Percentiles rank a stretch among this genome's conserved stretches.
phyloP scores from a whole-genome alignment of 2,329 filamentous ascomycete genomes.

The Diplodia intermedia region DNA sequence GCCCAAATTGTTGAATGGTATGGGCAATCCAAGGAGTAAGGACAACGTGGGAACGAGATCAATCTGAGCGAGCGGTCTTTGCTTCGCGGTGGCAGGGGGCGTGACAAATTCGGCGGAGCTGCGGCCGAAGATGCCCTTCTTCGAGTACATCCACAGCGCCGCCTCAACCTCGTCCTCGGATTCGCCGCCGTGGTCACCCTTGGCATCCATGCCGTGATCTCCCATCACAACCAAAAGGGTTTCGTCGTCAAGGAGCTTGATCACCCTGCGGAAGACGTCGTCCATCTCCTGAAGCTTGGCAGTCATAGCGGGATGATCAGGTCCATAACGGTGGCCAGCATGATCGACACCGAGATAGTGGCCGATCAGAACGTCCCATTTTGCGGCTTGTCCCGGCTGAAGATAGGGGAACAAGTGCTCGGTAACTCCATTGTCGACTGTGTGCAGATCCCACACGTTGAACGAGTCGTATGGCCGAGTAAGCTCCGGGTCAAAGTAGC shows the following conservation, averaged over 20 bases:
- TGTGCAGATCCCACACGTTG: conserved; percentile 97
- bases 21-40: conserved; percentile 85
- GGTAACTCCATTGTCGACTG: conserved; percentile 92
- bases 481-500: conserved; percentile 86
- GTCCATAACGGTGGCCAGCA: conserved; percentile 94
- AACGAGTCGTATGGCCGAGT: conserved; percentile 94
- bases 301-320: conserved; percentile 89
- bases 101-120: conserved; percentile 65
- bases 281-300: conserved; percentile 94
- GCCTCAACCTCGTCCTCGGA: conserved; percentile 95
- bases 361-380: conserved; percentile 95
- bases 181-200: conserved; percentile 98
- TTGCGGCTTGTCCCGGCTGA: conserved; percentile 65
- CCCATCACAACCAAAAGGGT: conserved; percentile 95
- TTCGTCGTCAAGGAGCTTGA: conserved; percentile 76
- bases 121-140: conserved; percentile 81
- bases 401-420: conserved; percentile 89
- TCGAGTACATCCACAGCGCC: conserved; percentile 98
- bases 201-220: conserved; percentile 98
- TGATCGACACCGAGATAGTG: conserved; percentile 97
- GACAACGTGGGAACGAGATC: conserved; percentile 93
- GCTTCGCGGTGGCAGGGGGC: conserved; percentile 75
- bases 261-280: conserved; percentile 73
- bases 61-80: conserved; percentile 80
- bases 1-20: conserved; percentile 95